These are phyloP conservation scores for Quillaja saponaria DNA, from an alignment of 306 rosid genomes.

Conservation along the genomic window DNA sequence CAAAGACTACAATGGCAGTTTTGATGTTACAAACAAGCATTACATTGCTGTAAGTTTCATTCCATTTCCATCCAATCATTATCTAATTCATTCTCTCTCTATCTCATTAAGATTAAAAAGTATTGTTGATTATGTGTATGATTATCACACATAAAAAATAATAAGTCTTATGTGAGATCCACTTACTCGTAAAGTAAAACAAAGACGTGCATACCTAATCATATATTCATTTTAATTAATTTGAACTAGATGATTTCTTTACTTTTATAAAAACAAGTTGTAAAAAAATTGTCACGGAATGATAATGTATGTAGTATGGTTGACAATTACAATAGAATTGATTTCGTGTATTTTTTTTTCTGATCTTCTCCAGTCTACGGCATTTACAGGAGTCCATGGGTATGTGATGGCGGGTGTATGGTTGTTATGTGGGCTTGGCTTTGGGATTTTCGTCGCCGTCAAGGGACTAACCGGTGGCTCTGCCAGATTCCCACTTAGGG, in stretches of 20 bases:
- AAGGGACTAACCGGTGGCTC: slow-evolving; percentile 39
- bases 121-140: neutral
- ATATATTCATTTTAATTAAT: too few species aligned
- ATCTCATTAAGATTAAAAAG: neutral
- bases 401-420: slow-evolving; percentile 64
- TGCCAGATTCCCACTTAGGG: slow-evolving; percentile 31
- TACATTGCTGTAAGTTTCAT: slow-evolving; percentile 62
- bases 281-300: neutral
- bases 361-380: slow-evolving; percentile 83
- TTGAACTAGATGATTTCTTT: neutral
- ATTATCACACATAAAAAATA: neutral
- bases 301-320: neutral
- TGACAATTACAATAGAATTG: slow-evolving; percentile 27
- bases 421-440: slow-evolving; percentile 57
- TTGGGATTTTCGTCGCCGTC: slow-evolving; percentile 43
- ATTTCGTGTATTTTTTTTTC: slow-evolving; percentile 42
- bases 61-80: neutral
- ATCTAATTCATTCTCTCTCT: neutral
- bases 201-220: too few species aligned
- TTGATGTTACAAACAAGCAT: slow-evolving; percentile 54
- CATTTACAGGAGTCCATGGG: slow-evolving; percentile 83
- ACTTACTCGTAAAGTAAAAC: too few species aligned
- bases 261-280: neutral
- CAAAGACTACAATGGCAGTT: slow-evolving; percentile 58
- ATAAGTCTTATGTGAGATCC: neutral